phyloP scores from a whole-genome alignment of 2,329 filamentous ascomycete genomes.

The Amphichorda felina region DNA sequence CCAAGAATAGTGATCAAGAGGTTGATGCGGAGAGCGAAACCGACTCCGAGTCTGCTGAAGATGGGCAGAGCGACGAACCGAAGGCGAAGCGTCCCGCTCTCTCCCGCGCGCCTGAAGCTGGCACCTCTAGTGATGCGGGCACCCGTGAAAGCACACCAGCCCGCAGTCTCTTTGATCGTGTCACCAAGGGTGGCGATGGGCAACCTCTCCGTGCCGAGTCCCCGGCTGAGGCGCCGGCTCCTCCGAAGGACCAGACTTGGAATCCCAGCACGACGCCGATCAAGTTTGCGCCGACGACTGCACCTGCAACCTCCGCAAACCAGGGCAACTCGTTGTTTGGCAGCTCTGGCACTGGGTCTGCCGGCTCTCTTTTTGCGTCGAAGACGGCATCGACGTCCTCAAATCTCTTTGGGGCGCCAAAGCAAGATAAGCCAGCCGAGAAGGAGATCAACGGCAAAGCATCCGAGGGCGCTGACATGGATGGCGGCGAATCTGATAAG shows the following conservation, averaged over 20 bases:
- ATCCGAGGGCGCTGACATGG: constrained; percentile 16
- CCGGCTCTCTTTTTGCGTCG: constrained; percentile 19
- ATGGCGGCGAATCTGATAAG: constrained; percentile 29
- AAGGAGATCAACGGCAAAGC: constrained; percentile 12
- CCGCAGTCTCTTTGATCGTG: constrained; percentile 43
- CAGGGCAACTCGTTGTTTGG: constrained; percentile 20
- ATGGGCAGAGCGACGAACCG: constrained; percentile 28
- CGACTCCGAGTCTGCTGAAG: constrained; percentile 29
- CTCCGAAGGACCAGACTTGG: constrained; percentile 23
- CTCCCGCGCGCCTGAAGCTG: neutral
- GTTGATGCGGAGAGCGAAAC: constrained; percentile 33
- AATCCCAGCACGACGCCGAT: constrained; percentile 38
- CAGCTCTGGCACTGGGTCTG: constrained; percentile 12
- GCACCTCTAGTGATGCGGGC: constrained; percentile 23
- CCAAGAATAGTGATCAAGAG: constrained; percentile 39
- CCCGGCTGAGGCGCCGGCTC: constrained; percentile 11
- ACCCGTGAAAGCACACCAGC: constrained; percentile 32
- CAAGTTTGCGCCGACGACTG: constrained; percentile 32
- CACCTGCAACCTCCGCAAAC: constrained; percentile 10
- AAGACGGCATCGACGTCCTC: constrained; percentile 19
- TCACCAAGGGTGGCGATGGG: constrained; percentile 36
- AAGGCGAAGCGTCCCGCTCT: constrained; percentile 12
- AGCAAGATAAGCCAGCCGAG: constrained; percentile 15
- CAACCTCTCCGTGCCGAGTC: constrained; percentile 31
- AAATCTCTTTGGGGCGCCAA: constrained; percentile 21